Percentiles rank a stretch among this genome's conserved stretches.
Conservation (phyloP, 805 yeast genomes). For the Suhomyces vadensis region DNA sequence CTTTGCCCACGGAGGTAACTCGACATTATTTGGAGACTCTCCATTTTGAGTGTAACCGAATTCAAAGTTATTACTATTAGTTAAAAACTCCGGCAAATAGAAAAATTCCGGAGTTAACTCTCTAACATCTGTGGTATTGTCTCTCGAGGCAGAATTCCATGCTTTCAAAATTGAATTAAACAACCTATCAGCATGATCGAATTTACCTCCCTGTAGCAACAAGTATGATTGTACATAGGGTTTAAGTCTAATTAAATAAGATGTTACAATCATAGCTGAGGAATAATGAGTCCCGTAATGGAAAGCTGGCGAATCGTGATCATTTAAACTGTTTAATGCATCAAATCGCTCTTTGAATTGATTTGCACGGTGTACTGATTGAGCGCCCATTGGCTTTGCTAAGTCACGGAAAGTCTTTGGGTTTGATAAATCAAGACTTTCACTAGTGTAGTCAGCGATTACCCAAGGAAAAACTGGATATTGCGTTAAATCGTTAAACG, state of each 20-base stretch:
- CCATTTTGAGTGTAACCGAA: conserved; percentile 71
- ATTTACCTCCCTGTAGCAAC: conserved; percentile 80
- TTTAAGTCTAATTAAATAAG: conserved; percentile 70
- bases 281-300: conserved; percentile 94
- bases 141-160: conserved; percentile 78
- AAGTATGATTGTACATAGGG: conserved; percentile 83
- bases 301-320: conserved; percentile 66
- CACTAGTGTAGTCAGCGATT: conserved; percentile 76
- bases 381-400: conserved; percentile 92
- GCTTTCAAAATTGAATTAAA: conserved; percentile 75
- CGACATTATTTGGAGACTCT: conserved; percentile 61
- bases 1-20: conserved; percentile 81
- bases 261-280: conserved; percentile 89
- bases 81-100: conserved; percentile 75
- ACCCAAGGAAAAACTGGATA: conserved; percentile 95
- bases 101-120: conserved; percentile 87
- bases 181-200: conserved; percentile 84
- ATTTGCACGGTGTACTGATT: conserved; percentile 55
- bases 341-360: conserved; percentile 72
- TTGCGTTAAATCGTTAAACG: conserved; percentile 85
- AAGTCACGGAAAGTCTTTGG: conserved; percentile 70
- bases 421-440: conserved; percentile 61
- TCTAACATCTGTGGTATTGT: conserved; percentile 83
- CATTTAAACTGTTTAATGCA: conserved; percentile 63
- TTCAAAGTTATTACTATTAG: conserved; percentile 63